Conservation (phyloP, 2,329 filamentous ascomycete species). For the Aspergillus fumigatiaffinis region DNA sequence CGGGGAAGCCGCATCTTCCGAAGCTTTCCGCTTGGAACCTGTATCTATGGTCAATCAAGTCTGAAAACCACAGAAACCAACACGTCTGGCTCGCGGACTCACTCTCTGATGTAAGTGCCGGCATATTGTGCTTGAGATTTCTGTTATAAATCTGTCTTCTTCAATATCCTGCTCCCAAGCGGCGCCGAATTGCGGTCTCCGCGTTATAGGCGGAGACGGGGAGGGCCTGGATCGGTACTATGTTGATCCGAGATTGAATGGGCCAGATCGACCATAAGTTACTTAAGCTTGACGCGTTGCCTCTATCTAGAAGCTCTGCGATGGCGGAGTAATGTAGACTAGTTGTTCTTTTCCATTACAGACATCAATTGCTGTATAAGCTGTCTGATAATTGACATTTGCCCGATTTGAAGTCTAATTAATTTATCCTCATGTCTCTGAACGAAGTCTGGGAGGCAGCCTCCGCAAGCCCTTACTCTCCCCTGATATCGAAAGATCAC, state of each 20-base stretch:
- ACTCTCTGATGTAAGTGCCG: constrained; percentile 30
- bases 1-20: constrained; percentile 44
- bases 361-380: constrained; percentile 2
- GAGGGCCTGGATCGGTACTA: constrained; percentile 19
- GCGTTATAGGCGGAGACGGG: constrained; percentile 10
- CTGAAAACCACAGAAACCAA: not conserved
- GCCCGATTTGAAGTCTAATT: not conserved
- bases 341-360: constrained; percentile 1
- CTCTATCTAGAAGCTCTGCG: not conserved
- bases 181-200: constrained; percentile 12
- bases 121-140: constrained; percentile 18
- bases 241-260: constrained; percentile 19
- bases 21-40: constrained; percentile 48
- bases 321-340: not conserved
- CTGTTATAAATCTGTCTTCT: constrained; percentile 1
- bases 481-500: constrained; percentile 71
- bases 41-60: constrained; percentile 9
- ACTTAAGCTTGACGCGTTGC: not conserved
- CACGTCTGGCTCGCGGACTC: constrained; percentile 6
- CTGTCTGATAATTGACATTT: not conserved
- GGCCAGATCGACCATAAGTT: constrained; percentile 17
- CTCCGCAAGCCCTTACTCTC: constrained; percentile 78
- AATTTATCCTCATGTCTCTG: constrained; percentile 56
- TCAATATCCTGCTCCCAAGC: not conserved
- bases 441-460: constrained; percentile 92